Base-by-base conservation (phyloP, 805 yeast genomes). In the Lipomyces yamanashiensis region DNA sequence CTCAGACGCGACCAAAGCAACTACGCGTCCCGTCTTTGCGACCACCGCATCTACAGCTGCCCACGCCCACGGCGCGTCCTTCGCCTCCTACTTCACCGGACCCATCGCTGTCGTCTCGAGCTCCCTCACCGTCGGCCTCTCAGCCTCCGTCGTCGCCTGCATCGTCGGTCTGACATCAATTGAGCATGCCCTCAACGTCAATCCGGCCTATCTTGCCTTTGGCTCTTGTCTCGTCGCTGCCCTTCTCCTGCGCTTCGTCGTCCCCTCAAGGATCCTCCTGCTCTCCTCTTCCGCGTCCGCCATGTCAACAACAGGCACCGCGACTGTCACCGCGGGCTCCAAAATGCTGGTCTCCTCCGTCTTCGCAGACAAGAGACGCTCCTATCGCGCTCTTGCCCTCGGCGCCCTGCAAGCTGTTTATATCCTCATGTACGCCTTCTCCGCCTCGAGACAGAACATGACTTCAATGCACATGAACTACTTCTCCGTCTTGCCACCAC, bases 401-500 rank as follows among this genome's bases (percentile, higher is more conserved):
- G 69, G 68, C 2, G 33, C 57, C 9, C 37, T 63, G 33, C 68
- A 63, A 34, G 56, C 58, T 10, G 28, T 59, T 9, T 59, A 33
- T 21, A 47, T 60, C 36, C 12, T 41, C 6, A 17, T 53, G 47
- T 60, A 57, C 21, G 60, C 63, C 13, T 47, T 43, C 51, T 55
- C 59, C 13, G 64, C 65, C 51, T 33, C 53, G 13, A 28, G 62
- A 9, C 67, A 66, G 28, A 64, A 39, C 44, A 66, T 66, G 69
- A 19, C 67, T 3, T 59, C 67, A 8, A 21, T 66, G 40, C 69
- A 66, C 54, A 59, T 56, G 69, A 66, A 66, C 58, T 66, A 59
- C 54, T 66, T 66, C 45, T 66, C 69, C n/a, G 64, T 63, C 13
- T 55, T 66, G 13, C 67, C 69, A 2, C 63, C 68, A 8, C 59